Base-by-base conservation (phyloP, 441 rosid species). In the Metrosideros polymorpha region DNA sequence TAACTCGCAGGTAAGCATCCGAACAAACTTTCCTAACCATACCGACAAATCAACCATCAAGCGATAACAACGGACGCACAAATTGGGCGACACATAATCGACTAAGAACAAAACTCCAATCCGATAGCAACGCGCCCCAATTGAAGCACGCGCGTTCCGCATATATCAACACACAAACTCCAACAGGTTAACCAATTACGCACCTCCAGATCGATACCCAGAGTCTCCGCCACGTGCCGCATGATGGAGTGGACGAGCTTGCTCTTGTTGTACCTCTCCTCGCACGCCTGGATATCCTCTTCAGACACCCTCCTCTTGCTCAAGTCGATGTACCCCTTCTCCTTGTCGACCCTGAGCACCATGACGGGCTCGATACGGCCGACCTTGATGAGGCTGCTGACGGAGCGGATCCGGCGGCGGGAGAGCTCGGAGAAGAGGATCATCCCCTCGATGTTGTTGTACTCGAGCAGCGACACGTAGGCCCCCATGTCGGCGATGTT, bases 401-500 rank as follows among this genome's bases (percentile, higher is more conserved):
- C 99, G 75, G 99, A 96, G 15, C 99, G 95, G 92, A 98, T 98
- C 86, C 99, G 95, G 87, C 99, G 98, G 82, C 99, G 97, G 24
- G 99, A 96, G 83, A 96, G 98, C 98, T 96, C 99, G 55, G 98
- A 96, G 92, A 96, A 98, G 47, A 96, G 91, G 89, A 98, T 98
- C 98, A 98, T 96, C 6, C 99, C 99, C 90, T 98, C 99, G 18
- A 96, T 95, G 88, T 98, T 98, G 90, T 96, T 98, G 97, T 96
- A 97, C 91, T 97, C 99, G 30, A 97, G 95, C 30, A 97, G 92
- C 4, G 99, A 95, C 42, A 97, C 99, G 84, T 96, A 96, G 4
- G 99, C 99, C 45, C 98, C 99, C 99, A 95, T 98, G 89, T 98
- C 99, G 53, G 98, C 99, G 89, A 98, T 95, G 93, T 88, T 95